These are phyloP conservation scores for Pseudogymnoascus sp. DNA, from an alignment of 2,329 filamentous ascomycete species.

Conservation along the genomic window DNA sequence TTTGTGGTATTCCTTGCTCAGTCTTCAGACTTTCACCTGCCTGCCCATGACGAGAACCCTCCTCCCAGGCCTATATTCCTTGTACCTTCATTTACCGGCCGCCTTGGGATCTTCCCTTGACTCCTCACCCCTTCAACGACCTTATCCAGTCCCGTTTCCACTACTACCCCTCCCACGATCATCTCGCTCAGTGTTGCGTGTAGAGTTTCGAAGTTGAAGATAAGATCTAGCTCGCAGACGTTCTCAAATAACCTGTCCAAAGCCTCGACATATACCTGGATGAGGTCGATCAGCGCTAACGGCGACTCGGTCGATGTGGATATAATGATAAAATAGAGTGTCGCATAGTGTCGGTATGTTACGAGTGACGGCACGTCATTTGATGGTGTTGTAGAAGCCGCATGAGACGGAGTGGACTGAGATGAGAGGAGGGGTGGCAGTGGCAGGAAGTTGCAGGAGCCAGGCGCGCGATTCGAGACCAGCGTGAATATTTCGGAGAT, in stretches of 20 bases:
- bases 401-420: slow-evolving; percentile 59
- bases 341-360: slow-evolving; percentile 96
- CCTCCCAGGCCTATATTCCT: slow-evolving; percentile 49
- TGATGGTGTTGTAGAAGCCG: slow-evolving; percentile 54
- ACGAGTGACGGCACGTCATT: slow-evolving; percentile 92
- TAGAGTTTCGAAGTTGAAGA: slow-evolving; percentile 97
- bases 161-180: slow-evolving; percentile 89
- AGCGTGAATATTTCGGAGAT: slow-evolving; percentile 97
- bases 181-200: slow-evolving; percentile 89
- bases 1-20: background rate
- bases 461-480: slow-evolving; percentile 83
- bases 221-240: slow-evolving; percentile 94
- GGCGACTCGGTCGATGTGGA: slow-evolving; percentile 94
- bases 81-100: slow-evolving; percentile 65
- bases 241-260: slow-evolving; percentile 95
- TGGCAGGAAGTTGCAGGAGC: slow-evolving; percentile 95
- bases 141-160: slow-evolving; percentile 83
- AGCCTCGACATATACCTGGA: slow-evolving; percentile 96
- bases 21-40: slow-evolving; percentile 22
- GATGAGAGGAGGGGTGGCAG: slow-evolving; percentile 59
- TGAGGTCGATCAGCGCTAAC: slow-evolving; percentile 88
- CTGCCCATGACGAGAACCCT: slow-evolving; percentile 25
- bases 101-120: slow-evolving; percentile 71
- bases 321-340: slow-evolving; percentile 97
- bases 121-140: slow-evolving; percentile 79